These are phyloP conservation scores for Nannochloris sp. DNA, from an alignment of 139 green algal genomes.

Conservation along the genomic window DNA sequence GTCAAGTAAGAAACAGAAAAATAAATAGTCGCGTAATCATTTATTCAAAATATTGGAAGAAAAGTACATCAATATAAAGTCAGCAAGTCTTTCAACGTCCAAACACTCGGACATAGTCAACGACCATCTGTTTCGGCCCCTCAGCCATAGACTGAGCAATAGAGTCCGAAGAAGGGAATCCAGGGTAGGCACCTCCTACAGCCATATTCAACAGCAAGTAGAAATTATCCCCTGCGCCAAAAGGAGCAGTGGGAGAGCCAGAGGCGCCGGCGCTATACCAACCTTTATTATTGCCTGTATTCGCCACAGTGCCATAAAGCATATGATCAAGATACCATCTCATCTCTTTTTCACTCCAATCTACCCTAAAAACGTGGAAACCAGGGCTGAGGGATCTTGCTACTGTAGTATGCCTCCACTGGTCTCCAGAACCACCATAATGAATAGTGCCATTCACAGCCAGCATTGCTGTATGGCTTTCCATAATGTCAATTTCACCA, in stretches of 20 bases:
- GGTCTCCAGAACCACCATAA: slow-evolving; percentile 4
- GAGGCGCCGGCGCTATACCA: slow-evolving; percentile 9
- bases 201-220: slow-evolving; percentile 47
- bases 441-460: slow-evolving; percentile 18
- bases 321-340: slow-evolving; percentile 29
- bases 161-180: background rate
- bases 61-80: background rate
- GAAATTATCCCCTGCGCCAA: slow-evolving; percentile 31
- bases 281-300: background rate
- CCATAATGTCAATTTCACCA: slow-evolving; percentile 40
- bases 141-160: background rate
- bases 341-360: slow-evolving; percentile 26
- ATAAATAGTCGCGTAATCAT: too few relatives aligned
- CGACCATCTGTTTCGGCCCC: slow-evolving; percentile 9
- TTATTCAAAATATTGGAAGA: background rate
- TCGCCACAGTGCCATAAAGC: slow-evolving; percentile 2
- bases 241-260: slow-evolving; percentile 19
- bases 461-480: slow-evolving; percentile 9
- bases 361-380: slow-evolving; percentile 25
- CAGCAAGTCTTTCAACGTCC: background rate
- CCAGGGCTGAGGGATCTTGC: background rate
- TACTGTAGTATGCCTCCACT: background rate
- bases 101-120: slow-evolving; percentile 37
- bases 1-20: too few relatives aligned
- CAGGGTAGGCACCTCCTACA: slow-evolving; percentile 25